Evolutionary conservation across 495 filamentous ascomycete species (phyloP).

Genomic region (Rostrohypoxylon terebratum): DNA sequence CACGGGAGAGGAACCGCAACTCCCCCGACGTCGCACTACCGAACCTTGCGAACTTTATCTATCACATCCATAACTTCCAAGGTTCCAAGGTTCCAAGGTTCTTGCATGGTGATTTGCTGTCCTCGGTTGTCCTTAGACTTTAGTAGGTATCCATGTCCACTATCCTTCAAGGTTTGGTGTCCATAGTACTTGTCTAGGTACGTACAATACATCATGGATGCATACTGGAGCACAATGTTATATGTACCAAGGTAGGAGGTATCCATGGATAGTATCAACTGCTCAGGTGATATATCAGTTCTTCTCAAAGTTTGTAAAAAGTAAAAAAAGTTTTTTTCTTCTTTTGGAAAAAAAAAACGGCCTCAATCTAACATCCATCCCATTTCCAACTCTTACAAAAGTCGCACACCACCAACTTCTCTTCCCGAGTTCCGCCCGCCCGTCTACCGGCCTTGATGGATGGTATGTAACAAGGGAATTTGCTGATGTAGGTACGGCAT

Average conservation of each 20-base stretch:
- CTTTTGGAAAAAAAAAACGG: background rate
- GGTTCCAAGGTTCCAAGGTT: background rate
- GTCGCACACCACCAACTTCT: constrained; percentile 18
- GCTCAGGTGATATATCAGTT: constrained; percentile 1
- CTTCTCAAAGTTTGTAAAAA: background rate
- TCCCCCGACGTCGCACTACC: constrained; percentile 40
- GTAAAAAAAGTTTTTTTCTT: too few species aligned
- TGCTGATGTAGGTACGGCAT: constrained; percentile 1
- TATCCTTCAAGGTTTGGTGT: background rate
- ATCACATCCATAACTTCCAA: background rate
- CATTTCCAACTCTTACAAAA: constrained; percentile 1
- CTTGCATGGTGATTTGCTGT: background rate
- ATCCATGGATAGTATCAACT: background rate
- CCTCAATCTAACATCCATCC: background rate
- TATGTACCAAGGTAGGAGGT: constrained; percentile 1
- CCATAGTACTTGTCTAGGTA: background rate
- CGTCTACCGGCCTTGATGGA: constrained; percentile 31
- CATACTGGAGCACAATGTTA: background rate
- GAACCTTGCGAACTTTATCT: constrained; percentile 25
- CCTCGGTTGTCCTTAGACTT: too few species aligned
- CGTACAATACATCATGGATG: background rate
- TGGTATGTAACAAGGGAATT: constrained; percentile 30
- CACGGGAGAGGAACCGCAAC: constrained; percentile 28
- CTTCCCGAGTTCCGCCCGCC: constrained; percentile 28
- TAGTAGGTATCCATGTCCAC: background rate